Base-by-base conservation (phyloP, 768 basidiomycete genomes). In the Serendipita sp. region DNA sequence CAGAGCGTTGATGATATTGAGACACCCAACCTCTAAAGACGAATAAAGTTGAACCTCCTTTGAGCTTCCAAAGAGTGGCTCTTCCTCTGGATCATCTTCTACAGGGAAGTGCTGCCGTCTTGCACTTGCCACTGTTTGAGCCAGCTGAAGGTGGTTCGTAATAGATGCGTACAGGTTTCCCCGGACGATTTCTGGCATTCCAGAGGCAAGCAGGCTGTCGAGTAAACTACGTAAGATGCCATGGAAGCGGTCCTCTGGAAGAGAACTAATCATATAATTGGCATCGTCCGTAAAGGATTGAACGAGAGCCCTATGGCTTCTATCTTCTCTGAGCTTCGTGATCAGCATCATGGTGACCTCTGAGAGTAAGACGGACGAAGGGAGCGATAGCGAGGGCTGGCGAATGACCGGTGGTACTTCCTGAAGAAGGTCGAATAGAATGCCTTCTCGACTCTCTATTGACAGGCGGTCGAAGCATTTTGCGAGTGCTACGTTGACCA, bases 91-190 rank as follows among this genome's bases (percentile, higher is more conserved):
- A 30, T 63, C 66, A 34, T 46, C 64, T 35, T 30, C 44, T 5
- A 28, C 34, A 7, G 51, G 45, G 48, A 3, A 47, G 38, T 18
- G 23, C 44, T 32, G 30, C 15, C 23, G 38, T 32, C 48, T 78
- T 67, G 0, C 69, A 75, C 46, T 74, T 77, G 58, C 76, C 79
- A 35, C 77, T 76, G 44, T 69, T 5, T 67, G 64, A 54, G 88
- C 77, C n/a, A 95, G 80, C 70, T 93, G 86, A 46, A 95, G 75
- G 71, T 91, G 94, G 74, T 95, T 95, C 75, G 91, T 83, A 65
- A 97, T 77, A 3, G 89, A 78, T 2, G 91, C 91, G 73, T 95
- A 98, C n/a, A 97, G 78, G 71, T 98, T 97, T 4, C 95, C 95
- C 30, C 94, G 86, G 16, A 93, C 87, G 62, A 90, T 78, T 71